Conservation (phyloP, 2,329 filamentous ascomycete species). For the Cercospora beticola region DNA sequence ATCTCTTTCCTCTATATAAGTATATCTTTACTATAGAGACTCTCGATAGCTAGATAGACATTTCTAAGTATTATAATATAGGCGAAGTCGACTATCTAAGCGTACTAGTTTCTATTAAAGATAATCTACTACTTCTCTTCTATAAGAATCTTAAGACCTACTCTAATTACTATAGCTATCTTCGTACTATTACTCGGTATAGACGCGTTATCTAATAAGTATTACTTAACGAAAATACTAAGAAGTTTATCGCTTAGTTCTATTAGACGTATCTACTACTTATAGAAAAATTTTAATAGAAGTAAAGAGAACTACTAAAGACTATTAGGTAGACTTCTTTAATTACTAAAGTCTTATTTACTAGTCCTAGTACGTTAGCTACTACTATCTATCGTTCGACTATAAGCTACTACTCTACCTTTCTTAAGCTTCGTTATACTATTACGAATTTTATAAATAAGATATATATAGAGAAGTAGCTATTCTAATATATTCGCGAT, state of each 20-base stretch:
- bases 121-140: conserved; percentile 49
- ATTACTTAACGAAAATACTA: conserved; percentile 62
- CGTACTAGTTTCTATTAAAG: conserved; percentile 25
- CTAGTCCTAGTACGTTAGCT: neutral
- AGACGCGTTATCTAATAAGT: conserved; percentile 61
- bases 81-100: conserved; percentile 26
- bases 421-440: conserved; percentile 16
- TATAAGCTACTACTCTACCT: conserved; percentile 18
- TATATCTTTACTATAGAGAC: conserved; percentile 62
- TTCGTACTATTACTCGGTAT: conserved; percentile 61
- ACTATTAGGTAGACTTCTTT: conserved; percentile 6
- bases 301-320: conserved; percentile 17
- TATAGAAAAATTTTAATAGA: conserved; percentile 36
- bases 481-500: conserved; percentile 50
- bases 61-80: conserved; percentile 52
- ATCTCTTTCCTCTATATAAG: conserved; percentile 62
- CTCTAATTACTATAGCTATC: conserved; percentile 59
- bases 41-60: conserved; percentile 61
- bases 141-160: conserved; percentile 53
- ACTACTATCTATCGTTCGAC: neutral
- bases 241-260: conserved; percentile 62
- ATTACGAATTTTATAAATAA: conserved; percentile 25
- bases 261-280: conserved; percentile 47
- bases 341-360: neutral
- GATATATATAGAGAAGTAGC: conserved; percentile 51